Base-by-base conservation (phyloP, 2,329 filamentous ascomycete species). In the Stachybotrys chartarum region DNA sequence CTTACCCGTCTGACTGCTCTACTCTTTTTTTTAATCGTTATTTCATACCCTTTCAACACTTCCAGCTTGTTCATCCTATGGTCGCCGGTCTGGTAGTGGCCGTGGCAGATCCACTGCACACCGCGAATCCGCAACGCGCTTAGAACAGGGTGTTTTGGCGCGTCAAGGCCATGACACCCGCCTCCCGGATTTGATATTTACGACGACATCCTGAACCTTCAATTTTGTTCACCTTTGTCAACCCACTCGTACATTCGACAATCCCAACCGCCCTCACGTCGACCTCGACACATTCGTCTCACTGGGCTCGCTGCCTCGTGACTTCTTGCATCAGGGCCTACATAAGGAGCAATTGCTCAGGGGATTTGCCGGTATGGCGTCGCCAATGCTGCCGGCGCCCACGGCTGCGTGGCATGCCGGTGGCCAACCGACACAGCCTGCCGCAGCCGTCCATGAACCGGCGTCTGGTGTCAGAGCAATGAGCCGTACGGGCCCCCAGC, bases 401-500 rank as follows among this genome's bases (percentile, higher is more conserved):
- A 61, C 61, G 57, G 64, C 65, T 58, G 67, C 65, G 55, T 72
- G 68, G 68, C 67, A 65, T 59, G 60, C 58, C 57, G 61, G 64
- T 54, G 57, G 60, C 58, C 65, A 69, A 57, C 58, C 53, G 51
- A 67, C 67, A 66, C 65, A 59, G 52, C 58, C 60, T 58, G 60
- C 62, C 35, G 35, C 35, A 10, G 14, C 10, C 14, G 14, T 42
- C 35, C 35, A 42, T 10, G 35, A 42, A 14, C 35, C 35, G 14
- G 35, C 14, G 8, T 72, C 85, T 56, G 80, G 83, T 67, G 68
- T 81, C 69, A 83, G 80, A 65, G 75, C 78, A 47, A 87, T 90
- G 84, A 84, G 84, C 73, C 78, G 85, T 88, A 83, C 70, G 84
- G 75, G 55, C 52, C 56, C 50, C 60, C 54, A 54, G 52, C 52